phyloP scores from a whole-genome alignment of 768 basidiomycete genomes.

The Dioszegia crocea region DNA sequence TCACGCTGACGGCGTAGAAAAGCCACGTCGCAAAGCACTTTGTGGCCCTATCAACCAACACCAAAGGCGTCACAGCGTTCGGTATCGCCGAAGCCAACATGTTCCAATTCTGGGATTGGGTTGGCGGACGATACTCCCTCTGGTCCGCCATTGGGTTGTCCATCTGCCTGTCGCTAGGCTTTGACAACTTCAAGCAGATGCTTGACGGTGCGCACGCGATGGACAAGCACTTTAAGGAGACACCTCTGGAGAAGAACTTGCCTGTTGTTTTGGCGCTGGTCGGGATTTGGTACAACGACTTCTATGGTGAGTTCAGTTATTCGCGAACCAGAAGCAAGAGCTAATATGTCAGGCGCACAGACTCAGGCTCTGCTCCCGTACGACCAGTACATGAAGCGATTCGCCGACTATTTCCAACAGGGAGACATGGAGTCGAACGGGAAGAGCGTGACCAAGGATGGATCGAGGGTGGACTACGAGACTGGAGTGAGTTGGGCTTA shows the following conservation, averaged over 20 bases:
- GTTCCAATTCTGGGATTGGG: slow-evolving; percentile 99
- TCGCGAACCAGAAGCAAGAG: background rate
- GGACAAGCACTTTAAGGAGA: slow-evolving; percentile 92
- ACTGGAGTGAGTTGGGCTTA: slow-evolving; percentile 67
- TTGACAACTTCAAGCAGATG: slow-evolving; percentile 84
- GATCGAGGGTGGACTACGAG: slow-evolving; percentile 88
- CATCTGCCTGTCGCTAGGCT: slow-evolving; percentile 88
- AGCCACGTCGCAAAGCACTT: slow-evolving; percentile 97
- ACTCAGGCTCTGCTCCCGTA: slow-evolving; percentile 94
- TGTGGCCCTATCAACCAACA: slow-evolving; percentile 95
- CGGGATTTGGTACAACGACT: slow-evolving; percentile 99
- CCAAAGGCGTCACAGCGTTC: slow-evolving; percentile 83
- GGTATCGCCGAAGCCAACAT: slow-evolving; percentile 89
- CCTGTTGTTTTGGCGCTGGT: slow-evolving; percentile 84
- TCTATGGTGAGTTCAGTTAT: slow-evolving; percentile 59
- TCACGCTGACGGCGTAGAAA: slow-evolving; percentile 51
- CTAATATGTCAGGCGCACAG: slow-evolving; percentile 63
- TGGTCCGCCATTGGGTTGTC: slow-evolving; percentile 98
- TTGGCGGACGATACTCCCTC: slow-evolving; percentile 94
- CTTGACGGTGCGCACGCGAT: slow-evolving; percentile 91
- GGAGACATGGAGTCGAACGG: slow-evolving; percentile 99
- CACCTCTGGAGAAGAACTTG: slow-evolving; percentile 81
- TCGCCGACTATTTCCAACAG: slow-evolving; percentile 99
- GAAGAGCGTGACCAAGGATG: slow-evolving; percentile 90
- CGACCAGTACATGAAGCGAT: slow-evolving; percentile 98